Percentiles rank a stretch among this genome's conserved stretches.
Conservation (phyloP, 345 rosid genomes). For the Eutrema japonicum region DNA sequence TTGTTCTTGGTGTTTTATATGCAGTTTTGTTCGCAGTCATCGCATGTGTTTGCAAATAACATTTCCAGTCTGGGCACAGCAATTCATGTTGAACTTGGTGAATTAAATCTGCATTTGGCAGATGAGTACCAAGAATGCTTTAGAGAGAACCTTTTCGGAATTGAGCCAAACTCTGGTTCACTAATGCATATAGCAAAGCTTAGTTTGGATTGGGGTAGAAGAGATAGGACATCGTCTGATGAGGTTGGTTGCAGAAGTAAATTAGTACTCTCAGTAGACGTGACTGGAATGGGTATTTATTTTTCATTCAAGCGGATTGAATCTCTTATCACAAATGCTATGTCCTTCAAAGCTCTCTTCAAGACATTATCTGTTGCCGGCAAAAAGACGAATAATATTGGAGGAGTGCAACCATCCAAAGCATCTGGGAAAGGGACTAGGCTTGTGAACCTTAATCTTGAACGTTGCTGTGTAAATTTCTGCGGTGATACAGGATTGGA, state of each 20-base stretch:
- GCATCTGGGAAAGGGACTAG: constrained; percentile 83
- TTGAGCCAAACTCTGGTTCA: constrained; percentile 94
- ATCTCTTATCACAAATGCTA: constrained; percentile 68
- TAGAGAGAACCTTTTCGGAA: constrained; percentile 76
- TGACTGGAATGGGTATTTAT: constrained; percentile 81
- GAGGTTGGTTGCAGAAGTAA: constrained; percentile 62
- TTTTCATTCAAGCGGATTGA: constrained; percentile 77
- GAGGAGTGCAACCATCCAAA: constrained; percentile 56
- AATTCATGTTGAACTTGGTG: constrained; percentile 94
- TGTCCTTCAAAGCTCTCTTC: constrained; percentile 71
- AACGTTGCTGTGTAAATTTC: constrained; percentile 76
- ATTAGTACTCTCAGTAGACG: constrained; percentile 80
- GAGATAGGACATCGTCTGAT: constrained; percentile 68
- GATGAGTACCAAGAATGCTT: constrained; percentile 94
- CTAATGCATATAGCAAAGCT: constrained; percentile 85
- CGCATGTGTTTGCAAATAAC: constrained; percentile 92
- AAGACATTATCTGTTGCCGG: constrained; percentile 58
- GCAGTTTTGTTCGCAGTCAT: constrained; percentile 95
- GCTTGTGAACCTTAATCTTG: constrained; percentile 74
- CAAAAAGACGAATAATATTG: constrained; percentile 56
- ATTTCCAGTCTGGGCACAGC: constrained; percentile 73
- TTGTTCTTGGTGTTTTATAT: constrained; percentile 35
- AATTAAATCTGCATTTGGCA: constrained; percentile 86
- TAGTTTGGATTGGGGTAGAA: constrained; percentile 91
- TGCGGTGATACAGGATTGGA: constrained; percentile 74